Evolutionary conservation across 2,329 filamentous ascomycete species (phyloP).

Genomic region (Aspergillus candidus): DNA sequence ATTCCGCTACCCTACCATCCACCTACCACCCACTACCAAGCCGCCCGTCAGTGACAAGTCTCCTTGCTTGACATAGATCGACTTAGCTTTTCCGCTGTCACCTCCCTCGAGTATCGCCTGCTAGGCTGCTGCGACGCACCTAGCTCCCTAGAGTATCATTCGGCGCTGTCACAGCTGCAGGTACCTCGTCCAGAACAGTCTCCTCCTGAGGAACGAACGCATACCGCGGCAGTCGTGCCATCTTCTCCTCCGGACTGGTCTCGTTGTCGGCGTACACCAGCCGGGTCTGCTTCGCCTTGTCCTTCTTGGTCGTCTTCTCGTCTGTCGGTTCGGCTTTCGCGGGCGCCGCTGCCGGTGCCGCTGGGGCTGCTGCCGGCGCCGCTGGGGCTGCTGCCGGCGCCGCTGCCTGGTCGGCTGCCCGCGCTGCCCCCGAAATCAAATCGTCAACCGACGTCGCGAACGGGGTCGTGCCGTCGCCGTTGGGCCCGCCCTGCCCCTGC

Average conservation of each 20-base stretch:
- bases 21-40: too few species aligned
- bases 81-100: too few species aligned
- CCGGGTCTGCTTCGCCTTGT: slow-evolving; percentile 58
- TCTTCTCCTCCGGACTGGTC: slow-evolving; percentile 80
- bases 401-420: slow-evolving; percentile 39
- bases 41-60: too few species aligned
- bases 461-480: slow-evolving; percentile 25
- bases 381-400: slow-evolving; percentile 17
- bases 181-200: slow-evolving; percentile 31
- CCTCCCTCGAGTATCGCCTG: too few species aligned
- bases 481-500: slow-evolving; percentile 31
- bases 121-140: too few species aligned
- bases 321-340: slow-evolving; percentile 40
- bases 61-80: too few species aligned
- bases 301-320: slow-evolving; percentile 63
- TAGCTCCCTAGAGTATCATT: too few species aligned
- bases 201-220: slow-evolving; percentile 52
- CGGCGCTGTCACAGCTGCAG: slow-evolving; percentile 18
- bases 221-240: slow-evolving; percentile 73
- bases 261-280: slow-evolving; percentile 79
- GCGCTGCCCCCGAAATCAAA: slow-evolving; percentile 45
- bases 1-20: too few species aligned
- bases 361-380: slow-evolving; percentile 7
- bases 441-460: slow-evolving; percentile 45
- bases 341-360: slow-evolving; percentile 18